Evolutionary conservation across 176 grass and related monocot species (phyloP), one percentile per base, ranked within the genome.

Genomic region (Secale cereale): DNA sequence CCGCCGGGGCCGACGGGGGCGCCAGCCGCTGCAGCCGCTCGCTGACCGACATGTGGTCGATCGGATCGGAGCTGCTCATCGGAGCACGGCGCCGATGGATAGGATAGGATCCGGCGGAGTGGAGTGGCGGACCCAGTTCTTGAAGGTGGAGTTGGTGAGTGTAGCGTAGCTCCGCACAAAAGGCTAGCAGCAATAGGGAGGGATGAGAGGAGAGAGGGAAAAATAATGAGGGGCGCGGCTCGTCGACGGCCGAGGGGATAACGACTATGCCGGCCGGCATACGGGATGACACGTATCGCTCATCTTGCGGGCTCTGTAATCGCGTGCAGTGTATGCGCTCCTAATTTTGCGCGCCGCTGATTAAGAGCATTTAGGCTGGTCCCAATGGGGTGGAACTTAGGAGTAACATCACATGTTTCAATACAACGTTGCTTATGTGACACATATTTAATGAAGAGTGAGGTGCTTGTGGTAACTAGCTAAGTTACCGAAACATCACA

Each of bases 1-100:
- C 90, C 20, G 64, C 73, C 8, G 70, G 81, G 20, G 62, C 36
- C 27, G 81, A 68, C 56, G 70, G 70, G 27, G 54, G 23, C 31
- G 70, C 70, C 19, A 43, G 20, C 27, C 59, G 70, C 12, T 48
- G 39, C 25, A 74, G 71, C 27, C 60, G 11, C 57, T 83, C 39
- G 12, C 19, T 75, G 0, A 45, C 37, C 82, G 43, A 41, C 82
- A 75, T 64, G 62, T 56, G 54, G 33, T 61, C 7, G 12, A 33
- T 23, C 50, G 20, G 37, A 32, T 59, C 76, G 32, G 59, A 27
- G 77, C 14, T 43, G 78, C 29, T 22, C 10, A 48, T 63, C 39
- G 59, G 14, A 15, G 23, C 1, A 72, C 69, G 33, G 36, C 4
- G 11, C 12, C 20, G 4, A 29, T 29, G 37, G 31, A 52, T 37